These are phyloP conservation scores for Apostasia ramifera DNA, from an alignment of 106 monocot genomes.

Conservation along the genomic window DNA sequence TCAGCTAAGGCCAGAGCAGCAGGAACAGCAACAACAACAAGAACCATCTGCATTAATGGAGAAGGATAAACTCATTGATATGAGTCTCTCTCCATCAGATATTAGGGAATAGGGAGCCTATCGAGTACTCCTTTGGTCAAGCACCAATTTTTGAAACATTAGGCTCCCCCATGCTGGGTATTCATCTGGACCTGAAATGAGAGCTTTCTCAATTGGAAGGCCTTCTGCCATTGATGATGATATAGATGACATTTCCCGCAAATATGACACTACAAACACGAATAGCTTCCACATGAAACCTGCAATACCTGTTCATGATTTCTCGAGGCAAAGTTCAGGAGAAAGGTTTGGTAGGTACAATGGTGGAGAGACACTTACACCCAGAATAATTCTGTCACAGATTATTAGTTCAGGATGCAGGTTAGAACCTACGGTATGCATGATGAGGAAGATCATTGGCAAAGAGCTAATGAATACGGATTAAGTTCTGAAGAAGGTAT, in stretches of 20 bases:
- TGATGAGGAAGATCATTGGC: not conserved
- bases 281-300: constrained; percentile 1
- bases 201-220: not conserved
- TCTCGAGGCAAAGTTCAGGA: constrained; percentile 1
- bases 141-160: not conserved
- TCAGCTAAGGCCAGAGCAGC: not conserved
- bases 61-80: constrained; percentile 17
- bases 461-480: not conserved
- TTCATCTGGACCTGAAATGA: not conserved
- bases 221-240: constrained; percentile 5
- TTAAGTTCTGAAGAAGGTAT: too few relatives aligned
- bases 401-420: not conserved
- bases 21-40: not conserved
- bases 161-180: not conserved
- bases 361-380: constrained; percentile 3
- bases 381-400: not conserved
- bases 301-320: not conserved
- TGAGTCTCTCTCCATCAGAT: constrained; percentile 48
- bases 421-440: not conserved
- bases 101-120: constrained; percentile 2
- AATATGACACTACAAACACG: constrained; percentile 12
- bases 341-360: constrained; percentile 8
- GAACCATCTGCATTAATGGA: not conserved
- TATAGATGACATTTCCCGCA: constrained; percentile 20
- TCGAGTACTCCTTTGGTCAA: not conserved